A percentile compares a stretch with the other conserved stretches of the same genome.
Conservation (phyloP, 108 stramenopile species). For the Aurantiochytrium sp. region DNA sequence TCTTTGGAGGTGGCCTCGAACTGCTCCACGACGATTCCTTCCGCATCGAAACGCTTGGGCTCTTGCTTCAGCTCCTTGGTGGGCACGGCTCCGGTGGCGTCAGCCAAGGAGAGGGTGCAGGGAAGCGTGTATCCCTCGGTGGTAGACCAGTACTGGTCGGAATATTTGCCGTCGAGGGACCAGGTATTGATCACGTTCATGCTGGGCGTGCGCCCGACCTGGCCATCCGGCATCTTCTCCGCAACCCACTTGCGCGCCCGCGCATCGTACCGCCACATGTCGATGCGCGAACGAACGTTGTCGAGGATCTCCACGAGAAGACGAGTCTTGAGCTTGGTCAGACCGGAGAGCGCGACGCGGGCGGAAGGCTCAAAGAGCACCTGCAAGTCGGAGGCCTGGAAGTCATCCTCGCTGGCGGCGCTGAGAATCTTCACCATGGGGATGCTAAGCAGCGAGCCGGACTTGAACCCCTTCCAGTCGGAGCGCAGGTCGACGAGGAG, state of each 20-base stretch:
- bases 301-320: slow-evolving; percentile 23
- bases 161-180: neutral
- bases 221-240: neutral
- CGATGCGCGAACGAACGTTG: slow-evolving; percentile 16
- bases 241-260: neutral
- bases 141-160: slow-evolving; percentile 27
- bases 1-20: slow-evolving; percentile 27
- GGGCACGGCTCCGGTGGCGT: neutral
- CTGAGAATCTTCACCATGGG: neutral
- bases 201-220: neutral
- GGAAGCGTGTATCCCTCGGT: slow-evolving; percentile 66
- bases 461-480: slow-evolving; percentile 17
- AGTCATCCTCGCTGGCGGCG: neutral
- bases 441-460: neutral
- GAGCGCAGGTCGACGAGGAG: slow-evolving; percentile 15
- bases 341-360: neutral
- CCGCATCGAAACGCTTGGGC: slow-evolving; percentile 30
- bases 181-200: neutral
- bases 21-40: neutral
- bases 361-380: slow-evolving; percentile 30
- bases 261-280: neutral
- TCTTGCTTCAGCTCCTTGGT: slow-evolving; percentile 33
- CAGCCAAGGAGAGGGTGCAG: slow-evolving; percentile 35
- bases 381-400: neutral
- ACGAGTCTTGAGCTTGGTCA: neutral